phyloP scores from a whole-genome alignment of 2,329 filamentous ascomycete genomes.

The Coniochaeta sp. region DNA sequence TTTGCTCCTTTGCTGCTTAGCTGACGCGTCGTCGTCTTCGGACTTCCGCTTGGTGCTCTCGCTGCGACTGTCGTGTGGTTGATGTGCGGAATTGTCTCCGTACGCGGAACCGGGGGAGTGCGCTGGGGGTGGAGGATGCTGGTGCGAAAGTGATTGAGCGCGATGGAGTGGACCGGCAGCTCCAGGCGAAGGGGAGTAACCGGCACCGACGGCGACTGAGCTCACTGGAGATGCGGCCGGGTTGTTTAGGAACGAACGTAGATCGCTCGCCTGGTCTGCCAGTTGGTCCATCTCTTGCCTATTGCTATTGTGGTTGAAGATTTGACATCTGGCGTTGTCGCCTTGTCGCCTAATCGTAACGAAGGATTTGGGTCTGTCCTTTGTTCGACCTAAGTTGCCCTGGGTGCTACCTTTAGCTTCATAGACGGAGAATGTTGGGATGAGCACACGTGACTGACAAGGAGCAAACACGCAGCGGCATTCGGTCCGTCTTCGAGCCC shows the following conservation, averaged over 20 bases:
- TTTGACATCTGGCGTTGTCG: neutral
- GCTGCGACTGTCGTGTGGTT: conserved; percentile 3
- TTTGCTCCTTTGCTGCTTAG: conserved; percentile 51
- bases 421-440: too few relatives aligned
- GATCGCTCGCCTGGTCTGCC: conserved; percentile 45
- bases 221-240: conserved; percentile 17
- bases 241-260: conserved; percentile 40
- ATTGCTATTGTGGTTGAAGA: neutral
- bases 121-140: conserved; percentile 8
- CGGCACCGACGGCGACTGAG: conserved; percentile 6
- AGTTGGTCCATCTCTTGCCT: conserved; percentile 41
- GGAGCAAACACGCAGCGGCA: neutral
- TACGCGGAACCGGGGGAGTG: conserved; percentile 22
- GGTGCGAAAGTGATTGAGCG: neutral
- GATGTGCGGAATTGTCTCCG: conserved; percentile 43
- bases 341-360: too few relatives aligned
- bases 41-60: conserved; percentile 26
- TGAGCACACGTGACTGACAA: neutral
- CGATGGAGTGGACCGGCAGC: conserved; percentile 10
- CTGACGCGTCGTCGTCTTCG: conserved; percentile 29
- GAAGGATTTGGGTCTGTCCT: too few relatives aligned
- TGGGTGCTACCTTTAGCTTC: too few relatives aligned
- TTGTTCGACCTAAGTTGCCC: too few relatives aligned
- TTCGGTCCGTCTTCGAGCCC: neutral
- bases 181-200: conserved; percentile 7